A percentile compares a stretch with the other conserved stretches of the same genome.
These are phyloP conservation scores for Quercus aquifolioides DNA, from an alignment of 306 rosid species.

Conservation along the genomic window DNA sequence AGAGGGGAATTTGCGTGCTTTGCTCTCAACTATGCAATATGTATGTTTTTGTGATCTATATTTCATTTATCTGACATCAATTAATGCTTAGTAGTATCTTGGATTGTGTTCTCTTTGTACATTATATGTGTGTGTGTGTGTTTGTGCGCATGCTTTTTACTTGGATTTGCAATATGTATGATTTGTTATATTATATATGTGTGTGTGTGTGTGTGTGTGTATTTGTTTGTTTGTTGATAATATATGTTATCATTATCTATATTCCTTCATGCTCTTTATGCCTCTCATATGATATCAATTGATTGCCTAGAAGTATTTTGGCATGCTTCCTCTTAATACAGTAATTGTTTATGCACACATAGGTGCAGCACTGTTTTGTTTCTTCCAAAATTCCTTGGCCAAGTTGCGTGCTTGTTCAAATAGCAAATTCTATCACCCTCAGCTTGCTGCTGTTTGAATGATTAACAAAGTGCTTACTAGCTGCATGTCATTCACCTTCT, in stretches of 20 bases:
- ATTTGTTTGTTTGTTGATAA: too few species aligned
- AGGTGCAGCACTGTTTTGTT: not conserved
- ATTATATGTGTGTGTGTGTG: not conserved
- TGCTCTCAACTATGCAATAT: constrained; percentile 92
- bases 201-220: too few species aligned
- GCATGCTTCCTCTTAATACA: not conserved
- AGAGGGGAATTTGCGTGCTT: constrained; percentile 95
- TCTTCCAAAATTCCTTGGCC: not conserved
- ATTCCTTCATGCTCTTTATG: constrained; percentile 15
- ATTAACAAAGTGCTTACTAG: not conserved
- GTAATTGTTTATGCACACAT: not conserved
- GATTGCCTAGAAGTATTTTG: constrained; percentile 12
- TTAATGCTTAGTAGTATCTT: constrained; percentile 12
- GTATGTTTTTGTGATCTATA: constrained; percentile 43
- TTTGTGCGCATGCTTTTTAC: too few species aligned
- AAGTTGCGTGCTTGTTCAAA: not conserved
- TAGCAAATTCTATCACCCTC: not conserved
- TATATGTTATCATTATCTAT: not conserved
- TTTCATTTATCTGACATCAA: constrained; percentile 3
- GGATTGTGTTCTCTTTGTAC: not conserved
- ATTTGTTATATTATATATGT: too few species aligned
- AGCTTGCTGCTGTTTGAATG: not conserved
- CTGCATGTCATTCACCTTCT: not conserved
- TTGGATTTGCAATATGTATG: too few species aligned
- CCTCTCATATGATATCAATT: constrained; percentile 2